Base-by-base conservation (phyloP, 257 asterid genomes). In the Ilex aquifolium region DNA sequence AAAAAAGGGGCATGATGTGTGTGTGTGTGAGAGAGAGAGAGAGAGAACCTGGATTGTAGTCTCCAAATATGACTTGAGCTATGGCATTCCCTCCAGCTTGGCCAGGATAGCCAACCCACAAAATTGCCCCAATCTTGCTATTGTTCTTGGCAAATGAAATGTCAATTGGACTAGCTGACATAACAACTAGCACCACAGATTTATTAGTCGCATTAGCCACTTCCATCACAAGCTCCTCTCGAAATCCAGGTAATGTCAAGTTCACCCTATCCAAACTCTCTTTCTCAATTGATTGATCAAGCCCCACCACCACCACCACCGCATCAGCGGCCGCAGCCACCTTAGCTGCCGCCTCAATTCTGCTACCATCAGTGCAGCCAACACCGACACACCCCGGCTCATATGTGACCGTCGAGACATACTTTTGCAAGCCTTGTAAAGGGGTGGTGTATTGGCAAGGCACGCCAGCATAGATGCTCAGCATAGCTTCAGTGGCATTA, bases 81-180 rank as follows among this genome's bases (percentile, higher is more conserved):
- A 74, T 49, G 50, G 79, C 73, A 56, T 59, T 62, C 3, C 79
- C 79, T 13, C 76, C 79, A 14, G 59, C 69, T 62, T 74, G 69
- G 31, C 79, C 76, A 14, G 79, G 76, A 54, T 65, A 69, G 14
- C 79, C 79, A 42, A 65, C 72, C 79, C 79, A 74, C 15, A 74
- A 54, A 51, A 74, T 61, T 29, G 72, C 69, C 27, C 57, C 60
- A 9, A 69, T 53, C 36, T 65, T 69, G 8, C 44, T 32, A 31
- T 61, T 44, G 7, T 42, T 58, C 48, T 69, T 69, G 0, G 58
- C 76, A 50, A 69, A 74, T 11, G 65, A 30, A 32, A 74, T 51
- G 32, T 69, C 79, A 44, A 74, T 31, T 36, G 72, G 69, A 13
- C 72, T 14, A 27, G 72, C 72, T 10, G 75, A 60, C 72, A 74